Conservation (phyloP, 164 flowering plant genomes). For the Stephania cephalantha region DNA sequence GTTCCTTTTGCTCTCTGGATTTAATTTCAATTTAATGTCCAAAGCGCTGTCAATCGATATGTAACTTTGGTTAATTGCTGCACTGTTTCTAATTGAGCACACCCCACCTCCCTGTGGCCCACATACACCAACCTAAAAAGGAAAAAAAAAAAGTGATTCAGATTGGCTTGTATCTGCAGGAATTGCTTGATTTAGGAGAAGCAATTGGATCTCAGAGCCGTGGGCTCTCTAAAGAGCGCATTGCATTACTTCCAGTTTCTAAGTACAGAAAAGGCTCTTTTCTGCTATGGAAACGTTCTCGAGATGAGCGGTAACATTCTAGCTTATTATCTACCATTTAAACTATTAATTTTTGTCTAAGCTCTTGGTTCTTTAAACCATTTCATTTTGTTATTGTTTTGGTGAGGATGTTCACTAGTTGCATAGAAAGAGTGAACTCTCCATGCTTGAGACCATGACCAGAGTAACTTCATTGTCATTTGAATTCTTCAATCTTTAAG, state of each 20-base stretch:
- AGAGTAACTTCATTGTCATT: not conserved
- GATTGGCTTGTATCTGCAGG: slow-evolving; percentile 35
- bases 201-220: slow-evolving; percentile 85
- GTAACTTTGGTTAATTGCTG: slow-evolving; percentile 2
- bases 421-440: not conserved
- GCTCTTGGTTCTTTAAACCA: too few species aligned
- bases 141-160: too few species aligned
- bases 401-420: too few species aligned
- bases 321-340: not conserved
- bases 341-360: too few species aligned
- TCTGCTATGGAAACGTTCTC: slow-evolving; percentile 58
- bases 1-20: not conserved
- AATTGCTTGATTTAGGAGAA: slow-evolving; percentile 87
- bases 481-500: not conserved
- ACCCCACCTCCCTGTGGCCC: too few species aligned
- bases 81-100: not conserved
- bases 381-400: too few species aligned
- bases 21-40: not conserved
- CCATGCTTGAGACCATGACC: not conserved
- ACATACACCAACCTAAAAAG: too few species aligned
- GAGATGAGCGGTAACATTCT: slow-evolving; percentile 59
- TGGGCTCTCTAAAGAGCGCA: slow-evolving; percentile 75
- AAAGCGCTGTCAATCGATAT: not conserved
- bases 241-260: slow-evolving; percentile 65
- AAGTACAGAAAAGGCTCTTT: slow-evolving; percentile 71